phyloP scores from a whole-genome alignment of 768 basidiomycete genomes.

The Leccinum disarticulatum region DNA sequence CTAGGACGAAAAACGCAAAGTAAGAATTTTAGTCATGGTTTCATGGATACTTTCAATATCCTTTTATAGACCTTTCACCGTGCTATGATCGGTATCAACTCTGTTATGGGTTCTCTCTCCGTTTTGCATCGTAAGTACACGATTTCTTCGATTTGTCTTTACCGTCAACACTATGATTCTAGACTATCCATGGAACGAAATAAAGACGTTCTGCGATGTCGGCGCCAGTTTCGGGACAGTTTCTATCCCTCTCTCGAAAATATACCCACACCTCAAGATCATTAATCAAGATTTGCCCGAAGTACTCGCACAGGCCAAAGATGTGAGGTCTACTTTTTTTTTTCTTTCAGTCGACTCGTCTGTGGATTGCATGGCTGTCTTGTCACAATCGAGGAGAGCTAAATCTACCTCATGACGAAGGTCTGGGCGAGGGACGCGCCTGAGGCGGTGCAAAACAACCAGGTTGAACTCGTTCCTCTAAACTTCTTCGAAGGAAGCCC shows the following conservation, averaged over 20 bases:
- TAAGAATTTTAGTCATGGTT: background rate
- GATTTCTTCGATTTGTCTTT: background rate
- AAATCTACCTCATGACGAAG: background rate
- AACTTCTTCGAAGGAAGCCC: background rate
- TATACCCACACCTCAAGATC: slow-evolving; percentile 28
- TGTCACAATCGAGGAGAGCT: background rate
- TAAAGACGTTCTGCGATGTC: slow-evolving; percentile 28
- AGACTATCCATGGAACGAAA: slow-evolving; percentile 29
- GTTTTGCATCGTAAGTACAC: slow-evolving; percentile 20
- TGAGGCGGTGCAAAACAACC: background rate
- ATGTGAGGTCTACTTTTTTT: slow-evolving; percentile 9
- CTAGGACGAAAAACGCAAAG: slow-evolving; percentile 18
- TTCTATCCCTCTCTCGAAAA: slow-evolving; percentile 27
- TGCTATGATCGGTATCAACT: slow-evolving; percentile 22
- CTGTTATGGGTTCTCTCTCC: slow-evolving; percentile 24
- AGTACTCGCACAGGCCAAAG: slow-evolving; percentile 22
- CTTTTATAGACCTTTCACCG: slow-evolving; percentile 20
- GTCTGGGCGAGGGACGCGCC: background rate
- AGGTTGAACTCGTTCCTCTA: background rate
- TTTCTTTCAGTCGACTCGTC: background rate
- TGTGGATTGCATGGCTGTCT: background rate
- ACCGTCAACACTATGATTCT: background rate
- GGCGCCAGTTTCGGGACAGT: slow-evolving; percentile 31
- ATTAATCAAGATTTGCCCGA: slow-evolving; percentile 31
- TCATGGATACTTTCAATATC: slow-evolving; percentile 1